Base-by-base conservation (phyloP, 2,329 filamentous ascomycete genomes). In the Stagonosporopsis cucurbitacearum region DNA sequence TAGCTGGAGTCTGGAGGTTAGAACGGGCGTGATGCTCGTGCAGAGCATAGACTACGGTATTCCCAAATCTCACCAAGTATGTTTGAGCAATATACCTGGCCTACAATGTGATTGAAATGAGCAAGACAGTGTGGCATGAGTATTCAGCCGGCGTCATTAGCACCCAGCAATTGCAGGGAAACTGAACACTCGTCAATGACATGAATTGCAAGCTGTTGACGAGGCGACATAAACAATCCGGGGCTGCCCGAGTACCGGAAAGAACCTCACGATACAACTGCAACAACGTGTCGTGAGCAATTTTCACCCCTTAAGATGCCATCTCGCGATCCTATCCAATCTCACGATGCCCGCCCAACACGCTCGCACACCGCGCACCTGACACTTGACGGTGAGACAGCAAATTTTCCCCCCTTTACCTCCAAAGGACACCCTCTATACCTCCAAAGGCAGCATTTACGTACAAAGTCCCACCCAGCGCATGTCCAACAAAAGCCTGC, bases 391-490 rank as follows among this genome's bases (percentile, higher is more conserved):
- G 40, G 28, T 47, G 53, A 56, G 53, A 56, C 53, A 42, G 42
- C 47, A 56, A 56, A 56, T 46, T 50, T 55, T 50, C 17, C 47
- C 46, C 46, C 35, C 52, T 55, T 55, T 50, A 50, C 52, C 52
- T 42, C 46, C 52, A 55, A 55, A 50, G 52, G 46, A 30, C 33
- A 49, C 17, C 41, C 52, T 50, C 53, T 56, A 56, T 56, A 37
- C 53, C 53, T 56, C 53, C 53, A 56, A 56, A 43, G 53, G 53
- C 35, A 51, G 47, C 32, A 47, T 47, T 56, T 56, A 56, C 53
- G 53, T 56, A 56, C 53, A 56, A 51, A 12, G 25, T 22, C 43
- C 53, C 47, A 51, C 53, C 32, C n/a, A n/a, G 30, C 23, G 50
- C 41, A 25, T 41, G 13, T 32, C 30, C 30, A 42, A 56, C 53